Conservation (phyloP, 306 rosid species). For the Calophaca sinica region DNA sequence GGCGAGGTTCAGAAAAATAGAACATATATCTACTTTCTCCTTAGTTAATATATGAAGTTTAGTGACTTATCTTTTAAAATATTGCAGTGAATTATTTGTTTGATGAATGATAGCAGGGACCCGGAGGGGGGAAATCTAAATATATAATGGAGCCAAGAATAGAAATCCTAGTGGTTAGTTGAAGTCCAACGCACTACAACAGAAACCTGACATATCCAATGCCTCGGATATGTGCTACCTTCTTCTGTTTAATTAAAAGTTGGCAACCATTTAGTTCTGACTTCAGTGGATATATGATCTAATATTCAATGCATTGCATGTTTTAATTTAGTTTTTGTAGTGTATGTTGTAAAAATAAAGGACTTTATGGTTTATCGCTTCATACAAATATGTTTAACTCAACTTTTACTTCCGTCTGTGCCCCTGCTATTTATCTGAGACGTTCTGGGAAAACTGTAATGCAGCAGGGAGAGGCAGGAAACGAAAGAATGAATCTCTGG, state of each 20-base stretch:
- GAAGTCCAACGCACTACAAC: neutral
- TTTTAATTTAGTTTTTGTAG: slow-evolving; percentile 31
- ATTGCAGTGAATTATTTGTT: too few relatives aligned
- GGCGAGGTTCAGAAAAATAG: too few relatives aligned
- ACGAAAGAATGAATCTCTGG: slow-evolving; percentile 63
- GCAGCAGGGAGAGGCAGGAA: slow-evolving; percentile 76
- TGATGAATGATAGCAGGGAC: too few relatives aligned
- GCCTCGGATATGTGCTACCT: neutral
- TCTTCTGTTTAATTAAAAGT: slow-evolving; percentile 8
- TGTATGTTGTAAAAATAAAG: slow-evolving; percentile 20
- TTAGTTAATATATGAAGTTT: too few relatives aligned
- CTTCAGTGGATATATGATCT: slow-evolving; percentile 24
- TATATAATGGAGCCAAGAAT: neutral
- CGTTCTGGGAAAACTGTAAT: slow-evolving; percentile 47
- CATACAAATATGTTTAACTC: slow-evolving; percentile 25
- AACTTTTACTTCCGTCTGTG: slow-evolving; percentile 23
- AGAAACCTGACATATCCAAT: slow-evolving; percentile 1
- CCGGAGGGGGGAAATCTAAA: neutral
- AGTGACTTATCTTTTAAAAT: too few relatives aligned
- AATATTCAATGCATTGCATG: slow-evolving; percentile 10
- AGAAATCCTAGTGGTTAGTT: neutral
- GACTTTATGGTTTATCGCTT: slow-evolving; percentile 13
- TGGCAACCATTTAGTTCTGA: slow-evolving; percentile 30
- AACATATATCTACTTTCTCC: too few relatives aligned
- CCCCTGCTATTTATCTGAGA: slow-evolving; percentile 40